A percentile compares a stretch with the other conserved stretches of the same genome.
Evolutionary conservation across 129 eudicot species (phyloP).

Genomic region (Lactuca saligna): DNA sequence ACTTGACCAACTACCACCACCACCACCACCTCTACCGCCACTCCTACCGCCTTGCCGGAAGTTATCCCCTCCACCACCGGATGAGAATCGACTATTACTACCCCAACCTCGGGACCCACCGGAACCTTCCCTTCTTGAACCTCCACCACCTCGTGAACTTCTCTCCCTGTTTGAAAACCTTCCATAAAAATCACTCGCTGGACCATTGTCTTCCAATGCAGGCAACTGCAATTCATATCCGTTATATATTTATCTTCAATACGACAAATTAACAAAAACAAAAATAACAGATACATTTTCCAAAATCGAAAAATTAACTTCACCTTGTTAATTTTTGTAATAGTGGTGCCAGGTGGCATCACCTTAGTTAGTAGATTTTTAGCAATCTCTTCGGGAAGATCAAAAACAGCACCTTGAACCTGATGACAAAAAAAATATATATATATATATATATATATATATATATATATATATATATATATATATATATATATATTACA

Average conservation of each 20-base stretch:
- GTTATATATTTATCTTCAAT: not conserved
- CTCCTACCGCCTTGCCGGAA: slow-evolving; percentile 60
- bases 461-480: not conserved
- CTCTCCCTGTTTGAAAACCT: slow-evolving; percentile 63
- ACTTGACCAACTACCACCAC: slow-evolving; percentile 53
- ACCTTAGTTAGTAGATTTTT: slow-evolving; percentile 70
- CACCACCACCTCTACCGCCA: slow-evolving; percentile 39
- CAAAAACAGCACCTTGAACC: slow-evolving; percentile 92
- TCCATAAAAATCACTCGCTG: slow-evolving; percentile 72
- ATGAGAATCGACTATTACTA: slow-evolving; percentile 40
- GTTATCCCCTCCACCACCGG: slow-evolving; percentile 49
- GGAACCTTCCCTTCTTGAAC: slow-evolving; percentile 53
- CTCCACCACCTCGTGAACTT: slow-evolving; percentile 58
- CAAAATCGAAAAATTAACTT: not conserved
- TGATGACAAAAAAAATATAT: slow-evolving; percentile 16
- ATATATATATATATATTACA: not conserved
- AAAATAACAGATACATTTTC: not conserved
- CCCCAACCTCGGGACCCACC: slow-evolving; percentile 51
- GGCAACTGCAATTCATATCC: slow-evolving; percentile 60
- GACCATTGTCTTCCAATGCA: slow-evolving; percentile 80
- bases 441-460: not conserved
- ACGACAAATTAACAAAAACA: not conserved
- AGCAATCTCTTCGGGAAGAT: slow-evolving; percentile 91
- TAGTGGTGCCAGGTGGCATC: slow-evolving; percentile 77
- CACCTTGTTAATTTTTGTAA: slow-evolving; percentile 76